phyloP scores from a whole-genome alignment of 345 rosid genomes.

The Lepidium didymum region DNA sequence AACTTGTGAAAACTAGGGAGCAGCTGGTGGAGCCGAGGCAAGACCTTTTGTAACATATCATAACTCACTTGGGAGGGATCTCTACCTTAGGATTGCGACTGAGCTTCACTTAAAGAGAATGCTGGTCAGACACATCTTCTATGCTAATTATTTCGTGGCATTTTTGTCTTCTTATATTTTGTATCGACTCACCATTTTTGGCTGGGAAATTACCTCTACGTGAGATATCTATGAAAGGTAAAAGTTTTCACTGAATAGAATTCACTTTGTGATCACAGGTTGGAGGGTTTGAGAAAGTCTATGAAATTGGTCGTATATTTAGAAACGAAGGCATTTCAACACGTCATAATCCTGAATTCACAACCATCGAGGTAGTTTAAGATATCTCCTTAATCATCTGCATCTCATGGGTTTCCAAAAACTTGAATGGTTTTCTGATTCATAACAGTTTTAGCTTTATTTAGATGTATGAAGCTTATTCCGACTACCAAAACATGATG shows the following conservation, averaged over 20 bases:
- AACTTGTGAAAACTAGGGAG: conserved; percentile 62
- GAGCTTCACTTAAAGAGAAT: conserved; percentile 97
- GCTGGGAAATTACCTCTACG: not conserved
- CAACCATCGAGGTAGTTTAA: conserved; percentile 82
- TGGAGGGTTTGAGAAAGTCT: conserved; percentile 98
- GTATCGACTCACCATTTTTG: not conserved
- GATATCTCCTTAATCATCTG: not conserved
- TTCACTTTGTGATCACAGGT: conserved; percentile 44
- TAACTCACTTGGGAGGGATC: conserved; percentile 92
- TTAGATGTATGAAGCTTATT: conserved; percentile 93
- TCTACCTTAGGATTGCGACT: conserved; percentile 88
- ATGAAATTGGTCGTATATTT: conserved; percentile 93
- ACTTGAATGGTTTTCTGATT: conserved; percentile 10
- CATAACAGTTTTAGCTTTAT: conserved; percentile 11
- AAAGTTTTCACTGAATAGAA: not conserved
- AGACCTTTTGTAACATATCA: conserved; percentile 90
- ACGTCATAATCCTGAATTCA: conserved; percentile 97
- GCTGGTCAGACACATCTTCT: conserved; percentile 49
- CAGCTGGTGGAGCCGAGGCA: conserved; percentile 99
- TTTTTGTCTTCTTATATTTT: conserved; percentile 1
- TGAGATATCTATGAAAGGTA: not conserved
- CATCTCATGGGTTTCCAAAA: conserved; percentile 1
- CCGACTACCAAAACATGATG: conserved; percentile 94
- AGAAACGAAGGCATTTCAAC: conserved; percentile 97
- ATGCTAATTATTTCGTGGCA: not conserved